These are phyloP conservation scores for Hypoxylon crocopeplum DNA, from an alignment of 495 filamentous ascomycete species.

Conservation along the genomic window DNA sequence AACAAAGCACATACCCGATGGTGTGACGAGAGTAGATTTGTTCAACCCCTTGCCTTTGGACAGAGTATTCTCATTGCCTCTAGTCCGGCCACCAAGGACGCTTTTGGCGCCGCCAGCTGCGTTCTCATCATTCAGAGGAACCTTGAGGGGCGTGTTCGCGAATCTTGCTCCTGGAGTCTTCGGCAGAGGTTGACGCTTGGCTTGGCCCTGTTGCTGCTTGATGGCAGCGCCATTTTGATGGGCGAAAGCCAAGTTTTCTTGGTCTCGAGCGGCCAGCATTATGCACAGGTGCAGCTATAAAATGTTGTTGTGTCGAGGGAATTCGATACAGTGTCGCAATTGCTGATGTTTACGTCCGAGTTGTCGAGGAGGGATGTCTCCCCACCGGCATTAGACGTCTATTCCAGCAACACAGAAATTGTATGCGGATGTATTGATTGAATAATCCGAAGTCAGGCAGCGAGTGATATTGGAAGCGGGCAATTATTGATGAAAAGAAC, in stretches of 20 bases:
- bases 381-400: slow-evolving; percentile 13
- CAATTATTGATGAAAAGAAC: slow-evolving; percentile 9
- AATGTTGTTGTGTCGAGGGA: background rate
- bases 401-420: background rate
- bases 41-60: slow-evolving; percentile 64
- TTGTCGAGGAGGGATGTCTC: slow-evolving; percentile 16
- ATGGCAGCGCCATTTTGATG: slow-evolving; percentile 78
- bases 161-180: slow-evolving; percentile 81
- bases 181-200: slow-evolving; percentile 63
- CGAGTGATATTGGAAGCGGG: no score
- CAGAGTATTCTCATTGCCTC: slow-evolving; percentile 67
- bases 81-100: slow-evolving; percentile 58
- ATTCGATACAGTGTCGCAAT: slow-evolving; percentile 15
- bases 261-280: slow-evolving; percentile 83
- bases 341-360: slow-evolving; percentile 18
- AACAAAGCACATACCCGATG: slow-evolving; percentile 66
- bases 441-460: no score
- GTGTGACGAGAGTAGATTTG: slow-evolving; percentile 73
- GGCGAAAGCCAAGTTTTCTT: slow-evolving; percentile 83
- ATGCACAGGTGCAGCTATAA: slow-evolving; percentile 7
- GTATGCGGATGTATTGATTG: background rate
- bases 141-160: slow-evolving; percentile 84
- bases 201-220: slow-evolving; percentile 71
- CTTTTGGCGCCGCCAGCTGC: slow-evolving; percentile 59
- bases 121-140: slow-evolving; percentile 87